Percentiles rank a stretch among this genome's conserved stretches.
These are phyloP conservation scores for Mycena belliarum DNA, from an alignment of 768 basidiomycete genomes.

Conservation along the genomic window DNA sequence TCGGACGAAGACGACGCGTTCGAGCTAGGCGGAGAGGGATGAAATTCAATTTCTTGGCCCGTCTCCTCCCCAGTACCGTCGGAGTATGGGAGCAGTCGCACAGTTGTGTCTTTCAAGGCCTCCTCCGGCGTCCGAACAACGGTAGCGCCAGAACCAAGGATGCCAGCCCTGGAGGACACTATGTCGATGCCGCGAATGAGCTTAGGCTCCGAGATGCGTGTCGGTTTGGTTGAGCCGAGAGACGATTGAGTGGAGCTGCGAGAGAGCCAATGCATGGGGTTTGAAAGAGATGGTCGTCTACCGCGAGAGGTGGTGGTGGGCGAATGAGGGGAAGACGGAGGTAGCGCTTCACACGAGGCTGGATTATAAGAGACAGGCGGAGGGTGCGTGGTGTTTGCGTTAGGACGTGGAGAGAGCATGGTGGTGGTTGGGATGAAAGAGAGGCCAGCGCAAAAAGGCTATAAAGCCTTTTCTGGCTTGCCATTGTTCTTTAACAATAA, in stretches of 20 bases:
- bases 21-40: conserved; percentile 9
- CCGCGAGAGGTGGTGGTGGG: conserved; percentile 27
- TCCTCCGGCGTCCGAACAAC: conserved; percentile 82
- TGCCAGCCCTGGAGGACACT: conserved; percentile 44
- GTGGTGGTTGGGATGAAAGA: conserved; percentile 24
- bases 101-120: conserved; percentile 56
- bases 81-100: conserved; percentile 35
- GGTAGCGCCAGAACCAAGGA: conserved; percentile 70
- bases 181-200: conserved; percentile 42
- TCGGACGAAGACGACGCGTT: conserved; percentile 12
- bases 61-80: conserved; percentile 23
- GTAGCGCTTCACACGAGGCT: conserved; percentile 16
- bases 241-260: conserved; percentile 37
- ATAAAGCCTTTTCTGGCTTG: not conserved
- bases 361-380: conserved; percentile 26
- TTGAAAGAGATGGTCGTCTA: conserved; percentile 41
- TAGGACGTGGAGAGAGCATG: conserved; percentile 23
- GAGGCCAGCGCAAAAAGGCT: not conserved
- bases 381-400: conserved; percentile 22
- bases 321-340: conserved; percentile 27
- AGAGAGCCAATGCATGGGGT: conserved; percentile 55
- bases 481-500: too few relatives aligned
- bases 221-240: conserved; percentile 28
- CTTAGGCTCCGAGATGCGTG: conserved; percentile 46
- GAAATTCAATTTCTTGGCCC: conserved; percentile 2